Base-by-base conservation (phyloP, 108 stramenopile species). In the Stephanodiscus triporus region DNA sequence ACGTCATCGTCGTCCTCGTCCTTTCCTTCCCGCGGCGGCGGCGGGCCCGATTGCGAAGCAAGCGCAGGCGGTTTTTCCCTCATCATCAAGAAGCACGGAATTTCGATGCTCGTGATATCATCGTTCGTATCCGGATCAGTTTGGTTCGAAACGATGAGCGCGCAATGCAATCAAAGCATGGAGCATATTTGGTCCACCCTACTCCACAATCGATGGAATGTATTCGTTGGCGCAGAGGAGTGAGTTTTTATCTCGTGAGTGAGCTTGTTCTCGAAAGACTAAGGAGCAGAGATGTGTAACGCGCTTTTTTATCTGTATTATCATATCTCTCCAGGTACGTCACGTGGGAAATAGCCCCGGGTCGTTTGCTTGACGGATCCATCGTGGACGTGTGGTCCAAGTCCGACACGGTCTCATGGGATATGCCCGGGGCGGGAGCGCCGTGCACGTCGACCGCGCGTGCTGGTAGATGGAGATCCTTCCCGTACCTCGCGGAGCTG, bases 331-430 rank as follows among this genome's bases (percentile, higher is more conserved):
- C 54, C 32, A 79, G 75, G 50, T 89, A 93, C 70, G 93, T 94
- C 23, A 94, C 93, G 6, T 94, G 94, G 94, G 94, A 95, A 56
- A 93, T 95, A 57, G 91, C 91, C 1, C 91, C 91, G 14, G 94
- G 94, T 24, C 70, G 67, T 45, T 69, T 95, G 51, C 73, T 70
- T 1, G 90, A 95, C 69, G 94, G 94, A 42, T 89, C 89, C 8
- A 78, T 92, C 42, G 91, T 92, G 47, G 94, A 95, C 69, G 86
- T 95, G 34, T 95, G 94, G 94, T 86, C 84, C 8, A 78, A 83
- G 38, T 72, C 64, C 13, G 69, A 86, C 66, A 38, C 60, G 8
- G 91, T 94, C 1, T 70, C 82, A 17, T 92, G 94, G 94, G 70
- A 73, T 2, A 88, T 92, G 91, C 91, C 91, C 11, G 91, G 93